Evolutionary conservation across 257 asterid genomes (phyloP).

Genomic region (Paraleonurus japonicus): DNA sequence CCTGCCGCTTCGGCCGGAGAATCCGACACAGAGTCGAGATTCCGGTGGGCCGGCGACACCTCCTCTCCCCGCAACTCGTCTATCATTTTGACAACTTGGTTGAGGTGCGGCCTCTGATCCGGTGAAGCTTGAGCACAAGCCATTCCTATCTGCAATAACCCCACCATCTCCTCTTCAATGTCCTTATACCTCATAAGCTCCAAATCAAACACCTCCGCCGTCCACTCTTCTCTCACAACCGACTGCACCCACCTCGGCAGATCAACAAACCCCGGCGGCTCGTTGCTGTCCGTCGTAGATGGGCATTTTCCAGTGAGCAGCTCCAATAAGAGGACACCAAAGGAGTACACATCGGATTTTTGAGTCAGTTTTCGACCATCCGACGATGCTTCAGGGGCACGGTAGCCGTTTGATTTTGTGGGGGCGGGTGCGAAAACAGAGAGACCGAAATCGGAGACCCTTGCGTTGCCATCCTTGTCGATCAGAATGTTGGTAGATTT

Average conservation of each 20-base stretch:
- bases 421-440: conserved; percentile 47
- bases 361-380: conserved; percentile 62
- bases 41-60: conserved; percentile 54
- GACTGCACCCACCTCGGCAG: conserved; percentile 95
- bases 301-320: conserved; percentile 89
- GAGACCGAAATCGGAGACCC: conserved; percentile 78
- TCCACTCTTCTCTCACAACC: conserved; percentile 99
- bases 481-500: conserved; percentile 85
- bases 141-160: conserved; percentile 80
- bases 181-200: conserved; percentile 93
- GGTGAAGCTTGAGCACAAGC: conserved; percentile 66
- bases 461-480: conserved; percentile 57
- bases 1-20: conserved; percentile 55
- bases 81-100: conserved; percentile 62
- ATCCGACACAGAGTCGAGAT: conserved; percentile 57
- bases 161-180: conserved; percentile 94
- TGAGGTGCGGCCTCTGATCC: conserved; percentile 73
- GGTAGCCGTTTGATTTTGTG: conserved; percentile 61
- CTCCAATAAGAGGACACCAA: conserved; percentile 84
- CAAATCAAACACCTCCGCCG: conserved; percentile 93
- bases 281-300: conserved; percentile 35
- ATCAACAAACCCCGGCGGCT: conserved; percentile 49
- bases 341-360: conserved; percentile 75
- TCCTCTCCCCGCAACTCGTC: conserved; percentile 69
- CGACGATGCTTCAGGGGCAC: conserved; percentile 62